Evolutionary conservation across 257 asterid species (phyloP).

Genomic region (Primulina huaijiensis): DNA sequence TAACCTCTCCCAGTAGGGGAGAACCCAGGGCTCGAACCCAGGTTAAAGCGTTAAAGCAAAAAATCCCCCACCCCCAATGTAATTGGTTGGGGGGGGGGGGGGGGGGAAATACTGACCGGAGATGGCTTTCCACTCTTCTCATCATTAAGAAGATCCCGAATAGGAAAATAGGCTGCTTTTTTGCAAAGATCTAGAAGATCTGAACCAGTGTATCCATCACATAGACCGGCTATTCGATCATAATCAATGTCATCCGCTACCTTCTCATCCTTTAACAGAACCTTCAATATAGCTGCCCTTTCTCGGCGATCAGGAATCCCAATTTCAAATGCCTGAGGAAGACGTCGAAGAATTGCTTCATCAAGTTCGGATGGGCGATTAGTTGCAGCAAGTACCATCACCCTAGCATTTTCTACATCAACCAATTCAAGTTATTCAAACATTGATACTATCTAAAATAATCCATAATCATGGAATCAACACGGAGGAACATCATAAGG

Average conservation of each 20-base stretch:
- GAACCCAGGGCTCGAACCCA: neutral
- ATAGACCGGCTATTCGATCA: constrained; percentile 59
- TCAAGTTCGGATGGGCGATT: constrained; percentile 98
- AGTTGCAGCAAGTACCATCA: constrained; percentile 97
- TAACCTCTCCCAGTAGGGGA: neutral
- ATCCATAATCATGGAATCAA: constrained; percentile 6
- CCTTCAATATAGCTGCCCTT: constrained; percentile 77
- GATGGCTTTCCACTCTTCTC: constrained; percentile 61
- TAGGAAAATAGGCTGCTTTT: constrained; percentile 87
- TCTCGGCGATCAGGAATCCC: constrained; percentile 66
- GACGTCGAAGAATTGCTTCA: constrained; percentile 95
- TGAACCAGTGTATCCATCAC: constrained; percentile 87
- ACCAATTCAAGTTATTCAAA: constrained; percentile 18
- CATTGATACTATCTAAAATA: neutral
- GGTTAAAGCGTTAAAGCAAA: neutral
- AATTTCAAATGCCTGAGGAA: constrained; percentile 94
- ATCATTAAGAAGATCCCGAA: constrained; percentile 69
- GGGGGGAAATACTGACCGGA: constrained; percentile 49
- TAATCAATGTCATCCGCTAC: constrained; percentile 59
- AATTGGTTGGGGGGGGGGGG: no score
- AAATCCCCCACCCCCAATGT: neutral
- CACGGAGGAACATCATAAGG: neutral
- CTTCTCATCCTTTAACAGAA: constrained; percentile 76
- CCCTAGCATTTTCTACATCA: constrained; percentile 72
- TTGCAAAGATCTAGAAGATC: constrained; percentile 91